phyloP scores from a whole-genome alignment of 768 basidiomycete genomes.

The Neoboletus subvelutipes region DNA sequence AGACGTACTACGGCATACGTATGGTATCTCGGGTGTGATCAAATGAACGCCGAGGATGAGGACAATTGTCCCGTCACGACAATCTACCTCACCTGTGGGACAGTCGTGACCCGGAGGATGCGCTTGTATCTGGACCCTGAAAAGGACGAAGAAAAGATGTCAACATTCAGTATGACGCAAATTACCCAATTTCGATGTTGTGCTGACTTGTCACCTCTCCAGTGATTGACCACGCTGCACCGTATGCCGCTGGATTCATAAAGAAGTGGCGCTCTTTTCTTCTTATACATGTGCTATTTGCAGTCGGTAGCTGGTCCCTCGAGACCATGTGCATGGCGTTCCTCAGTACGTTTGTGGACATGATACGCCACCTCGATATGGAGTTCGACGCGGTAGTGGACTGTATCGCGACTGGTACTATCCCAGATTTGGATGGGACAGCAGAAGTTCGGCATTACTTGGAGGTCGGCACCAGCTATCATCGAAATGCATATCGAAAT shows the following conservation, averaged over 20 bases:
- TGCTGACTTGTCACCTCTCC: not conserved
- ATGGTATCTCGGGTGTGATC: not conserved
- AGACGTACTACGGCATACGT: constrained; percentile 5
- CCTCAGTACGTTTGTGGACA: constrained; percentile 12
- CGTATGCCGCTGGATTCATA: constrained; percentile 3
- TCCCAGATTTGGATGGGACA: constrained; percentile 8
- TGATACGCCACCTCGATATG: constrained; percentile 9
- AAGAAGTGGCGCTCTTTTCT: constrained; percentile 15
- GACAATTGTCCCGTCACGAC: not conserved
- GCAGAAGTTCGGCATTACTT: constrained; percentile 3
- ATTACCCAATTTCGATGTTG: too few relatives aligned
- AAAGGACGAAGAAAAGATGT: constrained; percentile 9
- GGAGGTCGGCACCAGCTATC: not conserved
- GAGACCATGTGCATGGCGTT: constrained; percentile 6
- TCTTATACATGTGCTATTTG: constrained; percentile 10
- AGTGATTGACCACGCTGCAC: constrained; percentile 9
- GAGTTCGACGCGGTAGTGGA: constrained; percentile 12
- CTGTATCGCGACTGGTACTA: constrained; percentile 11
- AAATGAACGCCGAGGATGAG: not conserved
- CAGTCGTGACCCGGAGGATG: not conserved
- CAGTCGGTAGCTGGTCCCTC: constrained; percentile 3
- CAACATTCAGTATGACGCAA: constrained; percentile 7
- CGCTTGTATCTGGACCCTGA: not conserved
- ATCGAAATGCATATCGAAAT: not conserved
- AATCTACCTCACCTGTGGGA: not conserved